A percentile compares a stretch with the other conserved stretches of the same genome.
phyloP scores from a whole-genome alignment of 176 grass and related monocot genomes.

The Hordeum marinum region DNA sequence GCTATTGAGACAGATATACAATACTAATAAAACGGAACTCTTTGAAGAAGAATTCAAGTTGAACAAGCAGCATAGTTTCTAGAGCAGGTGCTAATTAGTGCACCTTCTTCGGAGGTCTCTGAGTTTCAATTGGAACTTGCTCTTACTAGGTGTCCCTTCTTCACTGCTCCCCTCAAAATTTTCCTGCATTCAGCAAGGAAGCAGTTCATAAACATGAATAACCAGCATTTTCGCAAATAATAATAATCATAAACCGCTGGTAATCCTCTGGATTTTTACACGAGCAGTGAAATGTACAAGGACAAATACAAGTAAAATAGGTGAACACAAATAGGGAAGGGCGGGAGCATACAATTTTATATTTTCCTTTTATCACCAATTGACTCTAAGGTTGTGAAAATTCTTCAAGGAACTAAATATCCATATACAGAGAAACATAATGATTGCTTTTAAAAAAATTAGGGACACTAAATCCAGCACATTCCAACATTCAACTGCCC shows the following conservation, averaged over 20 bases:
- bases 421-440: background rate
- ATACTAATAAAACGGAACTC: background rate
- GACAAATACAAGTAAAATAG: background rate
- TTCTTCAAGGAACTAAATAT: background rate
- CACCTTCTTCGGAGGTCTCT: slow-evolving; percentile 73
- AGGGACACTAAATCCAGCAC: background rate
- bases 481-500: background rate
- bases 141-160: slow-evolving; percentile 56
- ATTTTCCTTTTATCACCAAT: background rate
- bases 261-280: background rate
- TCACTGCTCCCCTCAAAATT: slow-evolving; percentile 47
- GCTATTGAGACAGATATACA: background rate
- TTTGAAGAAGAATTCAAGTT: background rate
- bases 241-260: background rate
- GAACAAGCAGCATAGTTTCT: background rate
- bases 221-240: background rate
- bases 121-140: slow-evolving; percentile 68
- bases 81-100: slow-evolving; percentile 4
- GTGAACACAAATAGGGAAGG: no score
- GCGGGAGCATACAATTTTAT: background rate
- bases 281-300: background rate
- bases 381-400: background rate
- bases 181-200: slow-evolving; percentile 39
- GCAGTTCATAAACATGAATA: background rate
- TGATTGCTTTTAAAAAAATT: background rate